These are phyloP conservation scores for Cystobasidium pallidum DNA, from an alignment of 1,284 basidiomycete genomes.

Conservation along the genomic window DNA sequence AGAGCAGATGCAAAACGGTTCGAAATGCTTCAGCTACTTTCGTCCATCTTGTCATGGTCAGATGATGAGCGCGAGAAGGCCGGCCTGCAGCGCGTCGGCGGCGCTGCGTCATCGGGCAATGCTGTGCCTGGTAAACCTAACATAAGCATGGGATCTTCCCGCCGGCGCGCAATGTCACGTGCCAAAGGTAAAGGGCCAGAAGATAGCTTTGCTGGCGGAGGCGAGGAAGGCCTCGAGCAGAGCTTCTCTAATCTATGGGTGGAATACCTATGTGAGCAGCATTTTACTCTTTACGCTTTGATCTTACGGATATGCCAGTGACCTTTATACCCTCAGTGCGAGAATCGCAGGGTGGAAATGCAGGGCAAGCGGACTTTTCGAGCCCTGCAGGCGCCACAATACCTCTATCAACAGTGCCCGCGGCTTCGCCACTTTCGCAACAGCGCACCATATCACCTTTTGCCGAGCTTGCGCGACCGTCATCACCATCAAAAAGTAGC, in stretches of 20 bases:
- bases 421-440: neutral
- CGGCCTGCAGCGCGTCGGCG: slow-evolving; percentile 70
- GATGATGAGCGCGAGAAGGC: slow-evolving; percentile 88
- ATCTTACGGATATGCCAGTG: neutral
- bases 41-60: slow-evolving; percentile 85
- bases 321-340: neutral
- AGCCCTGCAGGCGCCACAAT: neutral
- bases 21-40: slow-evolving; percentile 89
- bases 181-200: slow-evolving; percentile 57
- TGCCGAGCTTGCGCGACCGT: slow-evolving; percentile 34
- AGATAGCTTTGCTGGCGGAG: slow-evolving; percentile 69
- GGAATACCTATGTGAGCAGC: slow-evolving; percentile 79
- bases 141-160: slow-evolving; percentile 35
- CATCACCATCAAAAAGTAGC: slow-evolving; percentile 31
- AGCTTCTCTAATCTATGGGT: slow-evolving; percentile 94
- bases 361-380: neutral
- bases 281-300: too few species aligned
- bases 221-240: slow-evolving; percentile 71
- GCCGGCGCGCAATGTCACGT: slow-evolving; percentile 37
- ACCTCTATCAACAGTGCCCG: slow-evolving; percentile 3
- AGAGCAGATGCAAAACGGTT: slow-evolving; percentile 91
- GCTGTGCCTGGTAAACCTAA: slow-evolving; percentile 47
- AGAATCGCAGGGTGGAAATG: slow-evolving; percentile 24
- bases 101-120: slow-evolving; percentile 45
- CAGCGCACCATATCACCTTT: slow-evolving; percentile 38